A percentile compares a stretch with the other conserved stretches of the same genome.
Conservation (phyloP, 2,329 filamentous ascomycete genomes). For the Endocalyx cinctus region DNA sequence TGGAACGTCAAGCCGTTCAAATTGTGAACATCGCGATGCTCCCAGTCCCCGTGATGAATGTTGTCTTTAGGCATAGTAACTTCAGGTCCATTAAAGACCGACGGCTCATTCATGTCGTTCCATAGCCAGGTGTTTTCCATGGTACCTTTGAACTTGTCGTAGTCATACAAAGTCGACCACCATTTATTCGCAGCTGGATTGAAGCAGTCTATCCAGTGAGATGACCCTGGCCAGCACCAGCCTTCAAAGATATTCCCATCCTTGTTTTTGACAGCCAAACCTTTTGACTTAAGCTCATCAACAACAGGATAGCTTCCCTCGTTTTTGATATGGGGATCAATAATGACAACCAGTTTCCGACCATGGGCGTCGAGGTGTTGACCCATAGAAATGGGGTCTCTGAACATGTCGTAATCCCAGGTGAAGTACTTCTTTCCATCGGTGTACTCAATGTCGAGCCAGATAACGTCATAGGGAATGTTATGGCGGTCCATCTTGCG, state of each 20-base stretch:
- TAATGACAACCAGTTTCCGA: conserved; percentile 88
- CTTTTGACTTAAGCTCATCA: conserved; percentile 77
- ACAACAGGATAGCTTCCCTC: conserved; percentile 70
- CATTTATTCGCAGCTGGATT: conserved; percentile 86
- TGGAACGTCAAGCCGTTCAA: conserved; percentile 92
- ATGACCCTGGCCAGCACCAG: conserved; percentile 98
- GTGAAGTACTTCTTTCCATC: conserved; percentile 98
- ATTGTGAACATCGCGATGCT: conserved; percentile 96
- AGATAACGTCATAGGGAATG: conserved; percentile 98
- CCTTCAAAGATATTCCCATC: conserved; percentile 85
- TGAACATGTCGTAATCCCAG: conserved; percentile 87
- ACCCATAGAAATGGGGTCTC: conserved; percentile 80
- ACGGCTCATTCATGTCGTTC: conserved; percentile 99
- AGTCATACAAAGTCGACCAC: conserved; percentile 89
- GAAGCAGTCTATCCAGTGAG: conserved; percentile 94
- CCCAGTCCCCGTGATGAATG: conserved; percentile 84
- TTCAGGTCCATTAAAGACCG: conserved; percentile 96
- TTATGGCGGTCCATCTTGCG: conserved; percentile 91
- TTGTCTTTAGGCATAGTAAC: conserved; percentile 99
- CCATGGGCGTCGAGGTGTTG: conserved; percentile 80
- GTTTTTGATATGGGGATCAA: conserved; percentile 98
- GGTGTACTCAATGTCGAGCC: conserved; percentile 97
- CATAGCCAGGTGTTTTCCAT: conserved; percentile 86
- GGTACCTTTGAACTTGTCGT: conserved; percentile 81
- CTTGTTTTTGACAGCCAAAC: conserved; percentile 83